Base-by-base conservation (phyloP, 768 basidiomycete genomes). In the Favolaschia claudopus region DNA sequence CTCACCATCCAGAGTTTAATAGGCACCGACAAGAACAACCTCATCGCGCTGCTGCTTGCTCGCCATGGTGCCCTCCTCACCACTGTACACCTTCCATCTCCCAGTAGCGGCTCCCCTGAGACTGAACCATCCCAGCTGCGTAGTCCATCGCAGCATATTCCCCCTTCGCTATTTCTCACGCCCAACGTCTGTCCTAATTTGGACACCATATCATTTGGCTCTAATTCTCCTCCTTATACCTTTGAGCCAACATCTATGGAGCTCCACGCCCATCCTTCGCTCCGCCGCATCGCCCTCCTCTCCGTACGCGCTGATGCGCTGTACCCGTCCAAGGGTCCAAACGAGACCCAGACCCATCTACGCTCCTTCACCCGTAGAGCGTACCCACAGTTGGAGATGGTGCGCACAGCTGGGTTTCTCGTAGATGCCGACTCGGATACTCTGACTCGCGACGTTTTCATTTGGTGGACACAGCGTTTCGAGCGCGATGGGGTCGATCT, bases 381-480 rank as follows among this genome's bases (percentile, higher is more conserved):
- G 49, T 83, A 79, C 64, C 83, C 84, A 20, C 71, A 66, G 45
- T 70, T 85, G 27, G 79, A 83, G 66, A 67, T 77, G 31, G 74
- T 84, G 25, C 77, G 80, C 57, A 83, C 79, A 20, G 74, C 82
- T 14, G 81, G 77, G 3, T 82, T 79, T 65, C 66, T 82, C 38
- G 81, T 80, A 19, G 82, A 81, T 22, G 74, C 82, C 19, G 75
- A 79, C 48, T 69, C 74, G 55, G 79, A 83, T 65, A 63, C 60
- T 36, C 58, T 78, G 45, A 75, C 79, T 53, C 79, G 76, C 72
- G 80, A 85, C 47, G 70, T 82, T 17, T 85, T 83, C 62, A 82
- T 84, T 28, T 81, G 79, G 79, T 85, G 84, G 84, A 75, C 78
- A 25, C 81, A 84, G 62, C 75, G 69, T 46, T 84, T 84, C 55